phyloP scores from a whole-genome alignment of 1,284 basidiomycete genomes.

The Austropuccinia psidii region DNA sequence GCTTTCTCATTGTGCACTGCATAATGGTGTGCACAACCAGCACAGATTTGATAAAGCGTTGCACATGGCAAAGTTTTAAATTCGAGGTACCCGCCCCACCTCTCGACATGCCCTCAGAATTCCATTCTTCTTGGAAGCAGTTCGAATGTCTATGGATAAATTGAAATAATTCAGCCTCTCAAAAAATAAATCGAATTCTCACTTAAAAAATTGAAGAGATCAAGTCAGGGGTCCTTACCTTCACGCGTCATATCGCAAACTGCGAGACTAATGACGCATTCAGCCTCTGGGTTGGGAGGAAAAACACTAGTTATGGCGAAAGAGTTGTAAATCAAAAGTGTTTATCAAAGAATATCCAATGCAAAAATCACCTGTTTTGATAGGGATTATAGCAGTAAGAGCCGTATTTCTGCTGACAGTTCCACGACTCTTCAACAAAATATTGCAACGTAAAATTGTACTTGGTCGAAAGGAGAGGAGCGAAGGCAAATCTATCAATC shows the following conservation, averaged over 20 bases:
- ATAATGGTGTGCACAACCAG: no score
- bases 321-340: neutral
- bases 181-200: no score
- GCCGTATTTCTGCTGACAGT: conserved; percentile 4
- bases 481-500: conserved; percentile 17
- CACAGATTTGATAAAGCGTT: no score
- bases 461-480: neutral
- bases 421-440: neutral
- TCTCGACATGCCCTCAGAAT: neutral
- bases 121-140: neutral
- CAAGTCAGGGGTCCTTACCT: neutral
- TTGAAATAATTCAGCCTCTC: neutral
- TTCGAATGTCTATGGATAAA: neutral
- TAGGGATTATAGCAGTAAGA: conserved; percentile 33
- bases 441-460: neutral
- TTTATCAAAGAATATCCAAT: neutral
- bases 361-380: conserved; percentile 9
- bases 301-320: neutral
- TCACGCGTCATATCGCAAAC: conserved; percentile 36
- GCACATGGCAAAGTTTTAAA: no score
- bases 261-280: conserved; percentile 34
- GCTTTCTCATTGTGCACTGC: no score
- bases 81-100: neutral
- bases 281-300: conserved; percentile 24
- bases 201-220: no score